Percentiles rank a stretch among this genome's conserved stretches.
These are phyloP conservation scores for Kwoniella heveanensis DNA, from an alignment of 768 basidiomycete species.

Conservation along the genomic window DNA sequence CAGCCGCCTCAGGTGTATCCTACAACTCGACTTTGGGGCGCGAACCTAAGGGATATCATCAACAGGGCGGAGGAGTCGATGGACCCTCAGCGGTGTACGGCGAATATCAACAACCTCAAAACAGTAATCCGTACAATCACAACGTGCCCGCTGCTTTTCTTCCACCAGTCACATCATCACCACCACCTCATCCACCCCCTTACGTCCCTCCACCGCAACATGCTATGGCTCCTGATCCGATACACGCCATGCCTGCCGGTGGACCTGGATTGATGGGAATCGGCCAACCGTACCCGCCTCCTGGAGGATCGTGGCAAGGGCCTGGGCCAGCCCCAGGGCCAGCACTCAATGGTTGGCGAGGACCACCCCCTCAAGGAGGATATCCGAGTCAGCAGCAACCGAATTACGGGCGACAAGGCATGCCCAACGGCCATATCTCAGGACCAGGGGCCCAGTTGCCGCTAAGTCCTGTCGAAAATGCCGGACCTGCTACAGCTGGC, in stretches of 20 bases:
- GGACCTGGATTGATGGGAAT: constrained; percentile 17
- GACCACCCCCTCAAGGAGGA: constrained; percentile 7
- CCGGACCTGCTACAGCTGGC: constrained; percentile 8
- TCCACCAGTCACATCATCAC: constrained; percentile 40
- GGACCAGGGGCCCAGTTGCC: constrained; percentile 18
- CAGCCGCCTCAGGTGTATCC: constrained; percentile 26
- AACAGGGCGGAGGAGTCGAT: background rate
- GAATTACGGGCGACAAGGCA: constrained; percentile 1
- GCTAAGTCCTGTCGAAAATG: constrained; percentile 16
- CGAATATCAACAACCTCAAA: constrained; percentile 16
- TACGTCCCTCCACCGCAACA: constrained; percentile 53
- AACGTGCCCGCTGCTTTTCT: constrained; percentile 26
- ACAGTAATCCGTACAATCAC: constrained; percentile 16
- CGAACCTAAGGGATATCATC: constrained; percentile 9
- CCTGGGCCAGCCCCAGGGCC: background rate
- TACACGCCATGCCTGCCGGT: constrained; percentile 32
- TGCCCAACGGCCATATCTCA: constrained; percentile 13
- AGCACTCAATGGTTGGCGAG: constrained; percentile 17
- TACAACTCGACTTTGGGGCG: constrained; percentile 5
- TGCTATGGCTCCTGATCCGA: constrained; percentile 53
- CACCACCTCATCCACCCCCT: constrained; percentile 40
- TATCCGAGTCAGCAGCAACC: constrained; percentile 8
- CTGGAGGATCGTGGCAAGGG: constrained; percentile 12
- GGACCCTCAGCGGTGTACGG: constrained; percentile 8
- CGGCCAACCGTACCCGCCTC: background rate